Evolutionary conservation across 2,329 filamentous ascomycete genomes (phyloP).

Genomic region (Calonectria hongkongensis): DNA sequence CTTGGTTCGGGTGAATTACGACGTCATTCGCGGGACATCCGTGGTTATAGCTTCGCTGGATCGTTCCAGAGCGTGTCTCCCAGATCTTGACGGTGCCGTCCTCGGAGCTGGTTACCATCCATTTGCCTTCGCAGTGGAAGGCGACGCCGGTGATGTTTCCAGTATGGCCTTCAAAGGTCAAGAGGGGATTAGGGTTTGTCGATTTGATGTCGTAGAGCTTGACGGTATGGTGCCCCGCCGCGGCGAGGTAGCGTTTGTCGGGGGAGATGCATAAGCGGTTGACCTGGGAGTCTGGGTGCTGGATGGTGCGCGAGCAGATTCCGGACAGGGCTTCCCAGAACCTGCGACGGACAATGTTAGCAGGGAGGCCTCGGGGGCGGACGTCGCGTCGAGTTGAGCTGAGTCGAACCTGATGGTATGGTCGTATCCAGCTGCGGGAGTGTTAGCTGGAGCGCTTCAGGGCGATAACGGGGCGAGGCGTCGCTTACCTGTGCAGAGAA

Average conservation of each 20-base stretch:
- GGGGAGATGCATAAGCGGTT: conserved; percentile 99
- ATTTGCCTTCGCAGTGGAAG: conserved; percentile 99
- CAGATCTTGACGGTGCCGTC: conserved; percentile 98
- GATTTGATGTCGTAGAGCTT: conserved; percentile 99
- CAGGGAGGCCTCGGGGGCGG: conserved; percentile 8
- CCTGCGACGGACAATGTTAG: conserved; percentile 66
- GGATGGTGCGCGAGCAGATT: conserved; percentile 98
- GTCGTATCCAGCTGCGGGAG: conserved; percentile 73
- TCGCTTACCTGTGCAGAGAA: conserved; percentile 75
- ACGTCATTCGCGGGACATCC: conserved; percentile 95
- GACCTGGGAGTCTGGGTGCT: conserved; percentile 98
- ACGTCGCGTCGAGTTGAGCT: conserved; percentile 39
- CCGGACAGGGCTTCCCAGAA: conserved; percentile 99
- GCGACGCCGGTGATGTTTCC: conserved; percentile 97
- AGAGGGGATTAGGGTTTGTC: conserved; percentile 93
- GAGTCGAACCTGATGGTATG: conserved; percentile 74
- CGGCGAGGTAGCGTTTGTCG: conserved; percentile 96
- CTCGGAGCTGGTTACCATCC: conserved; percentile 99
- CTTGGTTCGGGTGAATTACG: conserved; percentile 99
- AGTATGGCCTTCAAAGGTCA: conserved; percentile 96
- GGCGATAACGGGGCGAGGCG: conserved; percentile 14
- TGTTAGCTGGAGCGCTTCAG: conserved; percentile 46
- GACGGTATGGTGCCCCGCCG: conserved; percentile 86
- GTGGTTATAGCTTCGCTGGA: conserved; percentile 96
- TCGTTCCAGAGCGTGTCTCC: conserved; percentile 89